Evolutionary conservation across 306 rosid genomes (phyloP).

Genomic region (Quercus alba): DNA sequence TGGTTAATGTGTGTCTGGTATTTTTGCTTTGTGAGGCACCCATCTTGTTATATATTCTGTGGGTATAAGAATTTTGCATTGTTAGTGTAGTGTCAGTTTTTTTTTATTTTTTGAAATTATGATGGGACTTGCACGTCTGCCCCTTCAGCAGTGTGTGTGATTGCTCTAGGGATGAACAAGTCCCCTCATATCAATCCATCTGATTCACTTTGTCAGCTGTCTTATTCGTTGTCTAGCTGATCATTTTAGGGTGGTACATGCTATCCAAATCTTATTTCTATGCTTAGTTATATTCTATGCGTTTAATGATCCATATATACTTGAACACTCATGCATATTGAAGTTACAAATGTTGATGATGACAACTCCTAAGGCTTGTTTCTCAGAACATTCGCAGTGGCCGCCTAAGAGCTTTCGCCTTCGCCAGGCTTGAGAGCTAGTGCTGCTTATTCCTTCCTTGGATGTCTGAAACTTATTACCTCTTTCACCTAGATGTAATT

Average conservation of each 20-base stretch:
- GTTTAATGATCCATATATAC: too few relatives aligned
- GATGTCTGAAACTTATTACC: constrained; percentile 3
- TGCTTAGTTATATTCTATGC: too few relatives aligned
- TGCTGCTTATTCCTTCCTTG: constrained; percentile 15
- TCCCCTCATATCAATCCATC: constrained; percentile 6
- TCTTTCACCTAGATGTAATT: not conserved
- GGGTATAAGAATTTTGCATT: too few relatives aligned
- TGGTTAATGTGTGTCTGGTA: too few relatives aligned
- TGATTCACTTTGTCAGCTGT: constrained; percentile 11
- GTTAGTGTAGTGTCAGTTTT: too few relatives aligned
- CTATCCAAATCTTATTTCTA: too few relatives aligned
- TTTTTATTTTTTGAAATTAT: too few relatives aligned
- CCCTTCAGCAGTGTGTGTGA: not conserved
- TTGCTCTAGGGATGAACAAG: constrained; percentile 20
- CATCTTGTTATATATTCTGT: too few relatives aligned
- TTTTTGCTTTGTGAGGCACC: too few relatives aligned
- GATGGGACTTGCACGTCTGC: not conserved
- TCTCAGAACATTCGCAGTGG: constrained; percentile 16
- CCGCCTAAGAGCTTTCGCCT: constrained; percentile 8
- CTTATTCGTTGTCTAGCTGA: not conserved
- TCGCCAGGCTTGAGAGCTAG: constrained; percentile 8
- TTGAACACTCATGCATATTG: too few relatives aligned
- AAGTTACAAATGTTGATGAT: not conserved
- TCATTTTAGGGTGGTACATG: constrained; percentile 15
- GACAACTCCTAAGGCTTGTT: constrained; percentile 2